These are phyloP conservation scores for Sporormia fimetaria DNA, from an alignment of 495 filamentous ascomycete species.

Conservation along the genomic window DNA sequence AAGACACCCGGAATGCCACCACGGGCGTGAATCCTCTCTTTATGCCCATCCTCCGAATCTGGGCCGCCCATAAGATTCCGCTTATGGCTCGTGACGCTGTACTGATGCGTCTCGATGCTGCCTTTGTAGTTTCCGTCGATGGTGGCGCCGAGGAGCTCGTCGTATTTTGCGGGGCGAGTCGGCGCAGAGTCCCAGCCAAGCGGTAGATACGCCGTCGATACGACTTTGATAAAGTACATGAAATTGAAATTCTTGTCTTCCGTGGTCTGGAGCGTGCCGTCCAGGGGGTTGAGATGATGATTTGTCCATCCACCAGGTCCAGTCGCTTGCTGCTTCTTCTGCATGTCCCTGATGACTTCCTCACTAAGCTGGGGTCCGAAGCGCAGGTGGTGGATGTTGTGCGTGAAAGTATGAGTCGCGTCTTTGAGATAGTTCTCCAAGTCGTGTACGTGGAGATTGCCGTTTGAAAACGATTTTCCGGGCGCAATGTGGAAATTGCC, in stretches of 20 bases:
- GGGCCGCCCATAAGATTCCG: conserved; percentile 70
- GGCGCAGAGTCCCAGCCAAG: conserved; percentile 59
- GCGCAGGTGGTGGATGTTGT: conserved; percentile 78
- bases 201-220: conserved; percentile 86
- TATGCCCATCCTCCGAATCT: conserved; percentile 73
- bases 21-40: conserved; percentile 75
- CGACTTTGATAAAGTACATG: conserved; percentile 99
- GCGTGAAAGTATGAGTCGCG: conserved; percentile 70
- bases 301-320: conserved; percentile 53
- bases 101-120: conserved; percentile 94
- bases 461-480: conserved; percentile 82
- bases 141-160: conserved; percentile 39
- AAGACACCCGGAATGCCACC: conserved; percentile 96
- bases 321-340: conserved; percentile 39
- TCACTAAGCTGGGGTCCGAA: conserved; percentile 90
- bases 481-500: conserved; percentile 99
- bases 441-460: conserved; percentile 95
- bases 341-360: conserved; percentile 51
- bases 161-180: not conserved
- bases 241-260: conserved; percentile 80
- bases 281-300: conserved; percentile 87
- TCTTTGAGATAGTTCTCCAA: conserved; percentile 81
- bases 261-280: conserved; percentile 64
- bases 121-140: conserved; percentile 55
- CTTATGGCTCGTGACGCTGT: conserved; percentile 91